Base-by-base conservation (phyloP, 306 rosid genomes). In the Nissolia schottii region DNA sequence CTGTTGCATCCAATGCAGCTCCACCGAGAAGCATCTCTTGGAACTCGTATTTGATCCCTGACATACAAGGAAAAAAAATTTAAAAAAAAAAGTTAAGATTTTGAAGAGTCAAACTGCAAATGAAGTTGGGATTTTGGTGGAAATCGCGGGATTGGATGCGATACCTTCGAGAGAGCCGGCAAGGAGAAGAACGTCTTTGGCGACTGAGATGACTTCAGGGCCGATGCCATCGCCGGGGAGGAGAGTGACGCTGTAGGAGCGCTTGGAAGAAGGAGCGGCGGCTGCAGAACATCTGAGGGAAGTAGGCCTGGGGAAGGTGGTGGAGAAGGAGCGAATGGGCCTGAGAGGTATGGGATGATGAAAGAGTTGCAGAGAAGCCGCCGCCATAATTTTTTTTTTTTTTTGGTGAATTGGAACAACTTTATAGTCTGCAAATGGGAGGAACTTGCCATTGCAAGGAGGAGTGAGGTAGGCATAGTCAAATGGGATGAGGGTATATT, bases 181-280 rank as follows among this genome's bases (percentile, higher is more conserved):
- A 23, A 86, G 88, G 64, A 75, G 75, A 76, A 91, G 96, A 60
- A 93, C 94, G 49, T 87, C 85, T 73, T 82, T 89, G 14, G 98
- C 96, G 65, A 93, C 91, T 29, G 96, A 77, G 65, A 88, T 79
- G 19, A 93, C 92, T 70, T 93, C 98, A 0, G 97, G 97, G 32
- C 97, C 98, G 79, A 94, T 87, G 49, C 97, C 98, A 55, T 94
- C 97, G 38, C 98, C 97, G 7, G 96, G 97, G 59, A 91, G 96
- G 27, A 89, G 77, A 66, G 98, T 88, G 81, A 94, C 79, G 24
- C 74, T 23, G 84, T 89, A 91, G 19, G 86, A 85, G 19, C 90
- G 83, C 58, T 82, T 87, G 2, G 90, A 55, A 18, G 86, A 72
- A 22, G 91, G 31, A 54, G 85, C 27, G 11, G 88, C 71, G 9